Conservation (phyloP, 352 stramenopile species). For the Blastocystis hominis region DNA sequence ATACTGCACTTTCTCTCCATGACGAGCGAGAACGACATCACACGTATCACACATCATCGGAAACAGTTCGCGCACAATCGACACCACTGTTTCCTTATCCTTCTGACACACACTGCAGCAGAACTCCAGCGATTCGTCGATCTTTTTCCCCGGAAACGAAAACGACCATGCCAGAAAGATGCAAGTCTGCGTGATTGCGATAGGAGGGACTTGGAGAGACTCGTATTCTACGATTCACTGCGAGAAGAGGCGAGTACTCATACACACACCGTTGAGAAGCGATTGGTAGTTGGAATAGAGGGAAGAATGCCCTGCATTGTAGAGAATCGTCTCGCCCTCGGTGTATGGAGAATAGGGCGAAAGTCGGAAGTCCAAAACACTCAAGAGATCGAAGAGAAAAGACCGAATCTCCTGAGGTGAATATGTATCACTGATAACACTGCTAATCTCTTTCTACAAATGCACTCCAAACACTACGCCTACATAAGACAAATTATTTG, state of each 20-base stretch:
- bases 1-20: neutral
- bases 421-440: conserved; percentile 36
- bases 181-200: neutral
- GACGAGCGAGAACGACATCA: neutral
- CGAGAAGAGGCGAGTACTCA: neutral
- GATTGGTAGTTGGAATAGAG: conserved; percentile 1
- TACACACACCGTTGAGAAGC: conserved; percentile 15
- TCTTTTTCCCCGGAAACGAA: neutral
- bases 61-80: neutral
- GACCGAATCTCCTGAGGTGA: neutral
- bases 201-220: neutral
- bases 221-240: conserved; percentile 20
- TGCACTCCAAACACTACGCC: neutral
- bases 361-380: neutral
- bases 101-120: neutral
- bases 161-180: neutral
- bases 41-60: conserved; percentile 19
- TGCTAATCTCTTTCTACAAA: conserved; percentile 11
- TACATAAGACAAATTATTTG: conserved; percentile 1
- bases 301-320: neutral
- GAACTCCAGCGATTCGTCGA: neutral
- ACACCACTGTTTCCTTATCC: neutral
- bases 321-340: neutral
- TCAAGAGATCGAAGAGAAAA: conserved; percentile 25
- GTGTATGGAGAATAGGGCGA: conserved; percentile 9